Percentiles rank a stretch among this genome's conserved stretches.
Conservation (phyloP, 805 yeast species). For the Scheffersomyces amazonensis region DNA sequence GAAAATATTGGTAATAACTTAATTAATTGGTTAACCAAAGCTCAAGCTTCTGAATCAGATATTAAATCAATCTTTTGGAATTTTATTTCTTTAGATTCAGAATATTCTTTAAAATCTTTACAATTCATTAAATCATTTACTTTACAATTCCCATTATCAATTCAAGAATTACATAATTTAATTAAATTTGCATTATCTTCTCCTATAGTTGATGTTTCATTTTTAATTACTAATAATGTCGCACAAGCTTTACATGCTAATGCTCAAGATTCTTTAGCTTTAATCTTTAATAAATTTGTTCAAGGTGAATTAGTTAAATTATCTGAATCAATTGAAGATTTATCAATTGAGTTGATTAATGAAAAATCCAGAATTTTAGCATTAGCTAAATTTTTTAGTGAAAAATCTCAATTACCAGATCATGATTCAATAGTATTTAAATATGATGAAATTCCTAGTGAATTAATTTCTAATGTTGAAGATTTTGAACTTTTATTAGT, state of each 20-base stretch:
- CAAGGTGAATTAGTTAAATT: constrained; percentile 25
- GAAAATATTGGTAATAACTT: constrained; percentile 35
- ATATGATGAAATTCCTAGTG: constrained; percentile 35
- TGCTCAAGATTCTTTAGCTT: constrained; percentile 23
- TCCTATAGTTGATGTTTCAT: constrained; percentile 37
- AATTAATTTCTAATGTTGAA: constrained; percentile 20
- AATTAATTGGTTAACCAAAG: constrained; percentile 30
- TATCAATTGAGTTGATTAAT: constrained; percentile 20
- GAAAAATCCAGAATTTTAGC: constrained; percentile 39
- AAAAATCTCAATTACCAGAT: constrained; percentile 9
- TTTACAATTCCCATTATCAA: constrained; percentile 16
- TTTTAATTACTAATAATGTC: constrained; percentile 41
- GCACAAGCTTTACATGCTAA: constrained; percentile 27
- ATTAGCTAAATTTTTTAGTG: constrained; percentile 37
- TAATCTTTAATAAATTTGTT: constrained; percentile 29
- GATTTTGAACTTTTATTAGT: constrained; percentile 40
- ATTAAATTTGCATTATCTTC: constrained; percentile 36
- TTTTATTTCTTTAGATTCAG: constrained; percentile 33
- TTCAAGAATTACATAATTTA: constrained; percentile 26
- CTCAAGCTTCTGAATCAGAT: constrained; percentile 27
- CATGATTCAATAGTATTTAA: constrained; percentile 25
- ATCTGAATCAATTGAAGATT: constrained; percentile 15
- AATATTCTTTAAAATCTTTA: constrained; percentile 27
- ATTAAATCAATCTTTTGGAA: constrained; percentile 33
- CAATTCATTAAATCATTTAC: constrained; percentile 36